Conservation (phyloP, 495 filamentous ascomycete species). For the Cryomyces minteri region DNA sequence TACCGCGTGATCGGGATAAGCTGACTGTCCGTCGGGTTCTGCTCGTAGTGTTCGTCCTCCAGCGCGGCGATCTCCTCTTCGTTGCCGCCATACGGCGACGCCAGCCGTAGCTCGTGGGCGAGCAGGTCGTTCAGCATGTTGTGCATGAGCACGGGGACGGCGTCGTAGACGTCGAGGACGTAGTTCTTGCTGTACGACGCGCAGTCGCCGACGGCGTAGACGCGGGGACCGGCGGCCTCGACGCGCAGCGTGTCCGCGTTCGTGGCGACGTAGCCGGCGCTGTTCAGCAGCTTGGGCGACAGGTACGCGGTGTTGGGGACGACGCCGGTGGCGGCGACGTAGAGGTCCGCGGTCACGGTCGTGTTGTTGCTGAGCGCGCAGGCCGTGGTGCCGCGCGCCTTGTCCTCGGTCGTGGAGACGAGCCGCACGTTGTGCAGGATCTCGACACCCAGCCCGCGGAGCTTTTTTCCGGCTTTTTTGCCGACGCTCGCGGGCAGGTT, state of each 20-base stretch:
- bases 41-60: conserved; percentile 5
- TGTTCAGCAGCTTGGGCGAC: conserved; percentile 14
- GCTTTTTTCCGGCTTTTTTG: conserved; percentile 21
- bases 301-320: conserved; percentile 28
- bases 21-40: conserved; percentile 18
- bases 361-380: conserved; percentile 18
- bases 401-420: conserved; percentile 10
- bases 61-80: conserved; percentile 3
- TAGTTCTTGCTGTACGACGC: conserved; percentile 12
- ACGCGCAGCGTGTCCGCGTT: conserved; percentile 27
- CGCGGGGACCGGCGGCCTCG: conserved; percentile 24
- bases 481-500: conserved; percentile 19
- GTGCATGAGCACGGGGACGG: conserved; percentile 22
- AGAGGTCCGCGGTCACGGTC: conserved; percentile 25
- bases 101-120: no score
- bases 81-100: no score
- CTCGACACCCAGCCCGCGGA: conserved; percentile 25
- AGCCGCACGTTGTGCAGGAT: conserved; percentile 20
- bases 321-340: conserved; percentile 30
- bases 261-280: conserved; percentile 22
- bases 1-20: conserved; percentile 33
- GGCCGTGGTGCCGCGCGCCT: conserved; percentile 11
- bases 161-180: conserved; percentile 21
- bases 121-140: conserved; percentile 26
- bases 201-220: conserved; percentile 31